These are phyloP conservation scores for Lentinula boryana DNA, from an alignment of 768 basidiomycete species.

Conservation along the genomic window DNA sequence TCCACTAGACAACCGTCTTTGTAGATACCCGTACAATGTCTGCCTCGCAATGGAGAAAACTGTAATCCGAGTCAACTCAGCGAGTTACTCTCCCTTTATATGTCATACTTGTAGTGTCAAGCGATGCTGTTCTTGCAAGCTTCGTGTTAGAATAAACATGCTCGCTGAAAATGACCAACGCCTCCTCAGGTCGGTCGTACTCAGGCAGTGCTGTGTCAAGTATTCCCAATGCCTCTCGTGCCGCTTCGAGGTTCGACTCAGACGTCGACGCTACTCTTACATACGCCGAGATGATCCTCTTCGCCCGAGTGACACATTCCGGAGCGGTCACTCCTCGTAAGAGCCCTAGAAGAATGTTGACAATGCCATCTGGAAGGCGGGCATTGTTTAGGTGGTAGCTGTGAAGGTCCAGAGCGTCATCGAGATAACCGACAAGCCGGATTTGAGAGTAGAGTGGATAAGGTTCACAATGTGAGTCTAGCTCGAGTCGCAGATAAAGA, in stretches of 20 bases:
- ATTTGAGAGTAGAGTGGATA: background rate
- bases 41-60: too few relatives aligned
- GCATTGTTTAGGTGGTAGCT: background rate
- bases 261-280: background rate
- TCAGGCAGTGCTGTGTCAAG: background rate
- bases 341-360: background rate
- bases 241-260: background rate
- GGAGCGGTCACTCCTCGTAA: background rate
- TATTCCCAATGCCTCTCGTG: background rate
- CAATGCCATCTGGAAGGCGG: constrained; percentile 3
- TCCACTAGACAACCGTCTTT: background rate
- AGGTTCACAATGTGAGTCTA: background rate
- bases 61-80: background rate
- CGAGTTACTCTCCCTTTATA: background rate
- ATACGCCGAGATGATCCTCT: background rate
- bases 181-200: background rate
- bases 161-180: constrained; percentile 3
- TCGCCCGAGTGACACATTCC: background rate
- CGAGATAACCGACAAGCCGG: background rate
- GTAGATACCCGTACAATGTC: too few relatives aligned
- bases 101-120: background rate
- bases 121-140: background rate
- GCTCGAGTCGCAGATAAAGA: constrained; percentile 25
- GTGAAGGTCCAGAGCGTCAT: background rate
- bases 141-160: constrained; percentile 2